A percentile compares a stretch with the other conserved stretches of the same genome.
phyloP scores from a whole-genome alignment of 306 rosid genomes.

The Senna tora region DNA sequence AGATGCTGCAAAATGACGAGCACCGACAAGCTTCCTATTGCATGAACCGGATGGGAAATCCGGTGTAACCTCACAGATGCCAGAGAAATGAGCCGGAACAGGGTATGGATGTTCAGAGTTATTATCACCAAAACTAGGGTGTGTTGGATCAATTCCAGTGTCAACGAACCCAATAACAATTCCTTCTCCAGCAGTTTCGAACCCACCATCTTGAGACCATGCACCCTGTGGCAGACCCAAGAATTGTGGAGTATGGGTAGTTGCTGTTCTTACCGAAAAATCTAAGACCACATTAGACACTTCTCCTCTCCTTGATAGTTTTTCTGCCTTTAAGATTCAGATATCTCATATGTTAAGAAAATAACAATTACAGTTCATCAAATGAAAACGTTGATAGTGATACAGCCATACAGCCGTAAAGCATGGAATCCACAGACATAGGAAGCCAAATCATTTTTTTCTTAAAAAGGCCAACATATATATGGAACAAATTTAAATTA shows the following conservation, averaged over 20 bases:
- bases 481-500: not conserved
- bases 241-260: conserved; percentile 92
- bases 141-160: conserved; percentile 95
- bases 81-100: conserved; percentile 83
- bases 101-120: conserved; percentile 60
- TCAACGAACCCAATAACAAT: conserved; percentile 87
- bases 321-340: conserved; percentile 66
- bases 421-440: conserved; percentile 4
- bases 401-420: not conserved
- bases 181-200: conserved; percentile 87
- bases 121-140: conserved; percentile 76
- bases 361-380: not conserved
- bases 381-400: not conserved
- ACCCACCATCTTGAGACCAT: conserved; percentile 87
- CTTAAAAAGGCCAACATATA: not conserved
- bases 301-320: conserved; percentile 78
- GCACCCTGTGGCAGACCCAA: conserved; percentile 95
- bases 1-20: conserved; percentile 96
- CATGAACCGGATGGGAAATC: conserved; percentile 99
- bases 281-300: conserved; percentile 86
- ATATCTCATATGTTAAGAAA: conserved; percentile 32
- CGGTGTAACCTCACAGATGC: conserved; percentile 89
- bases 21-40: conserved; percentile 96
- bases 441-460: conserved; percentile 3
- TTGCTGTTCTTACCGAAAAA: conserved; percentile 92